A percentile compares a stretch with the other conserved stretches of the same genome.
phyloP scores from a whole-genome alignment of 2,329 filamentous ascomycete genomes.

The Colletotrichum sp. region DNA sequence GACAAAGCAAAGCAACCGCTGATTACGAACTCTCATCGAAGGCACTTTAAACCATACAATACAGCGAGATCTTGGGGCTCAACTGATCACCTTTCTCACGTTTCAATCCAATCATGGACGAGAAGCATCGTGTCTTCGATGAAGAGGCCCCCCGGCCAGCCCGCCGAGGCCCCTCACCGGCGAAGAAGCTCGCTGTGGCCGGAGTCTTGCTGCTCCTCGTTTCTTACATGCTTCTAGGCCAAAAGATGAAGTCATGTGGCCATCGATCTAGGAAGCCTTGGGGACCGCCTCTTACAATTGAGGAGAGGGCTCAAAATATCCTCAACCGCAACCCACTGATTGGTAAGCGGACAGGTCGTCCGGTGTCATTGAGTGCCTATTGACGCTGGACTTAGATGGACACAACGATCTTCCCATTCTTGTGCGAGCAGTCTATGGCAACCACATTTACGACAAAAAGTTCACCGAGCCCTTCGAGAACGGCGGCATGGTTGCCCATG shows the following conservation, averaged over 20 bases:
- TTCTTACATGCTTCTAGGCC: background rate
- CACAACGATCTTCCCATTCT: constrained; percentile 87
- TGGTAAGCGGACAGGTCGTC: constrained; percentile 36
- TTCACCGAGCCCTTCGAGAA: constrained; percentile 79
- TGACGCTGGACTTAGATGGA: constrained; percentile 64
- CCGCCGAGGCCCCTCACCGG: background rate
- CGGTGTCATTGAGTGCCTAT: background rate
- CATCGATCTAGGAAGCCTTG: constrained; percentile 21
- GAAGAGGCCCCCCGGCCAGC: background rate
- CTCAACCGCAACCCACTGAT: constrained; percentile 54
- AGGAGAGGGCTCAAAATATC: constrained; percentile 52
- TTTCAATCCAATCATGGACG: background rate
- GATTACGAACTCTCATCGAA: background rate
- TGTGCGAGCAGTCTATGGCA: constrained; percentile 70
- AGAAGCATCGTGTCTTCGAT: background rate
- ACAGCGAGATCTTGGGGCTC: background rate
- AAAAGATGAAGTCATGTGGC: constrained; percentile 13
- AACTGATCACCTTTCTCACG: background rate
- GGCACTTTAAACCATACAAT: background rate
- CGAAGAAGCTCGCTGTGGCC: constrained; percentile 9
- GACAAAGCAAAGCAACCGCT: background rate
- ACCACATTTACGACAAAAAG: constrained; percentile 76
- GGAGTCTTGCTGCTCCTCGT: constrained; percentile 20
- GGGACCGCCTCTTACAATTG: constrained; percentile 35
- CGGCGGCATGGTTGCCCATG: constrained; percentile 71